A percentile compares a stretch with the other conserved stretches of the same genome.
phyloP scores from a whole-genome alignment of 352 stramenopile genomes.

The Globisporangium paddicum region DNA sequence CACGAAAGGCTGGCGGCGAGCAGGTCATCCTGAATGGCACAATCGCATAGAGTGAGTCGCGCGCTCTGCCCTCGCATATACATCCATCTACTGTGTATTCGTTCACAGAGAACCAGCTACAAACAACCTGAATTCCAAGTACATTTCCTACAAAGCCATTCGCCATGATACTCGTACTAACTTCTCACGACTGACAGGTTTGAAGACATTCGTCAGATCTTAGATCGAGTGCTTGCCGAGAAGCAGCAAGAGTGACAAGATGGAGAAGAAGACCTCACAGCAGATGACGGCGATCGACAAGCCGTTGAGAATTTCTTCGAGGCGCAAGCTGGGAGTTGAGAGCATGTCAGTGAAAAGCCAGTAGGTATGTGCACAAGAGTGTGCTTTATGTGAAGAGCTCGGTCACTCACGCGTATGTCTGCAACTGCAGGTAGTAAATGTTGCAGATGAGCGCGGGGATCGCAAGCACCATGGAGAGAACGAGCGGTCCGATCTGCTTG shows the following conservation, averaged over 20 bases:
- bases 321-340: slow-evolving; percentile 27
- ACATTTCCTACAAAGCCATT: slow-evolving; percentile 4
- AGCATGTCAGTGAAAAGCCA: neutral
- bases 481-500: slow-evolving; percentile 48
- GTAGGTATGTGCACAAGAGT: neutral
- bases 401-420: slow-evolving; percentile 65
- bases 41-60: slow-evolving; percentile 39
- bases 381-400: neutral
- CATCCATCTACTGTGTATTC: slow-evolving; percentile 1
- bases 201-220: neutral
- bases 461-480: slow-evolving; percentile 49
- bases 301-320: slow-evolving; percentile 61
- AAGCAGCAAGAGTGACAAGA: slow-evolving; percentile 42
- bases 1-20: slow-evolving; percentile 44
- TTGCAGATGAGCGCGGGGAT: slow-evolving; percentile 56
- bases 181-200: neutral
- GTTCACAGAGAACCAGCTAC: slow-evolving; percentile 1
- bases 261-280: slow-evolving; percentile 44
- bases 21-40: slow-evolving; percentile 82
- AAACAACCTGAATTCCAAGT: neutral
- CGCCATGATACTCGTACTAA: neutral
- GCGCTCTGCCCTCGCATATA: neutral
- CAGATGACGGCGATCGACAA: slow-evolving; percentile 55
- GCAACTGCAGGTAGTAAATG: slow-evolving; percentile 68
- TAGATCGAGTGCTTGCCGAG: slow-evolving; percentile 13